Percentiles rank a stretch among this genome's conserved stretches.
Evolutionary conservation across 768 basidiomycete genomes (phyloP).

Genomic region (Vararia minispora): DNA sequence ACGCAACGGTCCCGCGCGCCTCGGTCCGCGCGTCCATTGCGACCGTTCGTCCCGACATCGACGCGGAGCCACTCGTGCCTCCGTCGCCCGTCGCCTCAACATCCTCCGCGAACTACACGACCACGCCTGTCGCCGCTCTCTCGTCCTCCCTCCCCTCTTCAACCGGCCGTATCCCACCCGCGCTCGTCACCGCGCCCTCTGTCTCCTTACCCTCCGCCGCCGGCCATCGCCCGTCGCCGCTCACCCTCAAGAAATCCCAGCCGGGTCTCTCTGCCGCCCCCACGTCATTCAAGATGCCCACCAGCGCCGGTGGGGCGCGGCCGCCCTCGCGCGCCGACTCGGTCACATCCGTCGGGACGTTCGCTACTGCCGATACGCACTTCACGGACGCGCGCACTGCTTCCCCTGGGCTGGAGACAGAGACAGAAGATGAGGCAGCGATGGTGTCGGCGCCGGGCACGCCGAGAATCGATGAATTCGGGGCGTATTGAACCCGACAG

Average conservation of each 20-base stretch:
- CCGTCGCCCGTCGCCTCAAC: not conserved
- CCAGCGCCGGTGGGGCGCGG: not conserved
- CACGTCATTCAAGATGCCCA: conserved; percentile 13
- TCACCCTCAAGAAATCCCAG: too few species aligned
- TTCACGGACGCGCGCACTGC: too few species aligned
- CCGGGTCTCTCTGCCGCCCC: conserved; percentile 3
- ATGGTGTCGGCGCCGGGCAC: too few species aligned
- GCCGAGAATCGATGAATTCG: too few species aligned
- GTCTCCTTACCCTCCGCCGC: conserved; percentile 1
- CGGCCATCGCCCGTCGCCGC: too few species aligned
- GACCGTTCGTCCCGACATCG: too few species aligned
- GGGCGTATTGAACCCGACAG: too few species aligned
- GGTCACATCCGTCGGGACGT: conserved; percentile 6
- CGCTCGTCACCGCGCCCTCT: conserved; percentile 4
- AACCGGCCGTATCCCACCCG: conserved; percentile 5
- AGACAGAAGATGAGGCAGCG: too few species aligned
- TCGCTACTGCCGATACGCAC: too few species aligned
- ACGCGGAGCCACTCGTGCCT: not conserved
- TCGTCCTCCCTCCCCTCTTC: not conserved
- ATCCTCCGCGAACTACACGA: conserved; percentile 1
- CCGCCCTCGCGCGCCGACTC: conserved; percentile 11
- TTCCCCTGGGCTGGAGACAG: too few species aligned
- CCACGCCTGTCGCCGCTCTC: not conserved
- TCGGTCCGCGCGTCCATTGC: too few species aligned
- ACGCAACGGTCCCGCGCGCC: too few species aligned